These are phyloP conservation scores for Calonectria multiphialidica DNA, from an alignment of 2,329 filamentous ascomycete species.

Conservation along the genomic window DNA sequence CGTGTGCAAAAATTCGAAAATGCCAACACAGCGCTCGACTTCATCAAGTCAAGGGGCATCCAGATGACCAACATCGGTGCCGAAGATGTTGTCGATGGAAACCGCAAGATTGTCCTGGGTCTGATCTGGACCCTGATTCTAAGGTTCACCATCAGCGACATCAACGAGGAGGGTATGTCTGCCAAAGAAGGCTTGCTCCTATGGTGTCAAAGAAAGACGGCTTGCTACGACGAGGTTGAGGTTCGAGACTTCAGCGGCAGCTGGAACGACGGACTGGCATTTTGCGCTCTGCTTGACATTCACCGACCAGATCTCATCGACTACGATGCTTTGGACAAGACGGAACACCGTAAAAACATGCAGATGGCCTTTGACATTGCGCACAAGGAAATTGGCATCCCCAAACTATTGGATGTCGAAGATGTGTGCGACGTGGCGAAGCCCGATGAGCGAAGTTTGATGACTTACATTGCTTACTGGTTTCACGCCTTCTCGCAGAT, in stretches of 20 bases:
- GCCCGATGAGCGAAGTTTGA: slow-evolving; percentile 94
- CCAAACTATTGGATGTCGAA: slow-evolving; percentile 94
- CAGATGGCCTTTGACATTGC: slow-evolving; percentile 97
- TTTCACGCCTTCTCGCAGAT: slow-evolving; percentile 99
- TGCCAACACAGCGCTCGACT: slow-evolving; percentile 94
- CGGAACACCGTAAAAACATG: slow-evolving; percentile 96
- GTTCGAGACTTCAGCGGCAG: slow-evolving; percentile 94
- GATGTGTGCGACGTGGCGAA: slow-evolving; percentile 97
- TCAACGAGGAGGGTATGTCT: slow-evolving; percentile 97
- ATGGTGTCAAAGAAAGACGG: slow-evolving; percentile 99
- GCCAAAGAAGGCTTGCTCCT: slow-evolving; percentile 95
- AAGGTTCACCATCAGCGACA: slow-evolving; percentile 97
- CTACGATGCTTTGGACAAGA: slow-evolving; percentile 94
- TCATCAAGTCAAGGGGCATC: slow-evolving; percentile 90
- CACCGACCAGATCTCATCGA: slow-evolving; percentile 97
- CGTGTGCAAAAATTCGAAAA: slow-evolving; percentile 98
- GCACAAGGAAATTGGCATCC: slow-evolving; percentile 95
- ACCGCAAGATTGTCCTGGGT: slow-evolving; percentile 96
- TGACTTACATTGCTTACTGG: slow-evolving; percentile 99
- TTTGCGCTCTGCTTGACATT: slow-evolving; percentile 96
- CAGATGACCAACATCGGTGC: slow-evolving; percentile 99
- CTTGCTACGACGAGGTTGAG: slow-evolving; percentile 97
- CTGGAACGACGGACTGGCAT: slow-evolving; percentile 98
- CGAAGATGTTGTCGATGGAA: slow-evolving; percentile 98
- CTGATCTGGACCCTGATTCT: slow-evolving; percentile 99